Conservation (phyloP, 2,329 filamentous ascomycete species). For the Neonectria sp. region DNA sequence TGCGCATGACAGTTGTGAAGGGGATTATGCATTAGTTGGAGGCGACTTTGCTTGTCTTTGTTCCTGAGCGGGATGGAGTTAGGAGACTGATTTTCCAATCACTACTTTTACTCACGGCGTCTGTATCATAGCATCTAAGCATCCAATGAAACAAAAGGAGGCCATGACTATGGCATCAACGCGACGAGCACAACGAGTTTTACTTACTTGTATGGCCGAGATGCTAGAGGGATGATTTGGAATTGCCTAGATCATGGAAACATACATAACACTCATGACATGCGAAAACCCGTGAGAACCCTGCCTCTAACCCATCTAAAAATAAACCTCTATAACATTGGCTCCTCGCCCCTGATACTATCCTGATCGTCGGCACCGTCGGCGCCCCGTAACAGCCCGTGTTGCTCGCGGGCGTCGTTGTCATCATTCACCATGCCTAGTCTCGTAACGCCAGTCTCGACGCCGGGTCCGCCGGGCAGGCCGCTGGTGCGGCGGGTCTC, state of each 20-base stretch:
- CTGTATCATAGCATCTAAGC: conserved; percentile 16
- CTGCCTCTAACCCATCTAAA: conserved; percentile 24
- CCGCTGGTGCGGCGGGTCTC: conserved; percentile 66
- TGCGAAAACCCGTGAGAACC: conserved; percentile 13
- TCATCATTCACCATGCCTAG: conserved; percentile 51
- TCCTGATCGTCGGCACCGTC: conserved; percentile 54
- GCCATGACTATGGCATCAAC: background rate
- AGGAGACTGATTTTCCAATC: background rate
- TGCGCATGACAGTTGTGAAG: background rate
- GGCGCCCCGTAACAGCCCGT: conserved; percentile 58
- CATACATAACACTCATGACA: conserved; percentile 10
- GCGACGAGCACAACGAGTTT: background rate
- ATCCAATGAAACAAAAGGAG: conserved; percentile 10
- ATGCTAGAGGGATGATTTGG: background rate
- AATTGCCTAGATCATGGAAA: conserved; percentile 4
- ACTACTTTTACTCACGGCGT: conserved; percentile 2
- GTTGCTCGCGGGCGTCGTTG: conserved; percentile 58
- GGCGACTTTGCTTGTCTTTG: background rate
- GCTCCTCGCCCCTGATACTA: conserved; percentile 46
- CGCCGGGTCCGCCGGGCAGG: conserved; percentile 37
- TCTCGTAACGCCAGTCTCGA: conserved; percentile 53
- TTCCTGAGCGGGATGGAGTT: conserved; percentile 1
- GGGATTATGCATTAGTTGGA: background rate
- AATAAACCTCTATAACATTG: conserved; percentile 43
- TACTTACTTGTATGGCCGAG: background rate